These are phyloP conservation scores for Myriosclerotinia curreyana DNA, from an alignment of 2,329 filamentous ascomycete species.

Conservation along the genomic window DNA sequence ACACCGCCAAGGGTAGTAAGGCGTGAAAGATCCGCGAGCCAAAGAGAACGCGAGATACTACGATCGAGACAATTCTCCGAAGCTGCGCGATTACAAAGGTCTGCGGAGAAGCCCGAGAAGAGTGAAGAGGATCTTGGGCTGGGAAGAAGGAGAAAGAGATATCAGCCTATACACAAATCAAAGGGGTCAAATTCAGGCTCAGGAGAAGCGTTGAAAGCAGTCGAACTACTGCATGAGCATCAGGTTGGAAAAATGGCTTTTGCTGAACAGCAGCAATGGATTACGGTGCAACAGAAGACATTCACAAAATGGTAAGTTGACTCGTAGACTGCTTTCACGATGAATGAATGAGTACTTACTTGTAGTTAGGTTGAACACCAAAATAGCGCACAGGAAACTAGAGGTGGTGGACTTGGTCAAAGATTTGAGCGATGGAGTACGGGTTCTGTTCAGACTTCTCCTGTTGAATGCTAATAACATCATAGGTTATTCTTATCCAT, in stretches of 20 bases:
- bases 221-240: constrained; percentile 38
- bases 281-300: constrained; percentile 92
- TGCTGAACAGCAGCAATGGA: constrained; percentile 64
- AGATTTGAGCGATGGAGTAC: constrained; percentile 90
- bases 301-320: constrained; percentile 85
- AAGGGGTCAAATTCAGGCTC: constrained; percentile 20
- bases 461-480: constrained; percentile 30
- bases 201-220: constrained; percentile 34
- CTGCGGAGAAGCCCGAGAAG: constrained; percentile 9
- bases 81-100: constrained; percentile 19
- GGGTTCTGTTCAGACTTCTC: constrained; percentile 41
- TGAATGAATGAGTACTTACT: constrained; percentile 21
- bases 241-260: constrained; percentile 56
- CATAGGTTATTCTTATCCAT: constrained; percentile 87
- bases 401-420: constrained; percentile 82
- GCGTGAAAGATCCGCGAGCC: constrained; percentile 21
- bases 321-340: constrained; percentile 10
- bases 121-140: constrained; percentile 6
- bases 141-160: constrained; percentile 21
- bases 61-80: constrained; percentile 23
- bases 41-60: constrained; percentile 20
- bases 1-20: constrained; percentile 20
- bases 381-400: constrained; percentile 74
- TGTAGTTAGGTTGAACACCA: constrained; percentile 80
- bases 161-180: constrained; percentile 17